phyloP scores from a whole-genome alignment of 208 protist genomes.

The Trypanosoma platydactyli region DNA sequence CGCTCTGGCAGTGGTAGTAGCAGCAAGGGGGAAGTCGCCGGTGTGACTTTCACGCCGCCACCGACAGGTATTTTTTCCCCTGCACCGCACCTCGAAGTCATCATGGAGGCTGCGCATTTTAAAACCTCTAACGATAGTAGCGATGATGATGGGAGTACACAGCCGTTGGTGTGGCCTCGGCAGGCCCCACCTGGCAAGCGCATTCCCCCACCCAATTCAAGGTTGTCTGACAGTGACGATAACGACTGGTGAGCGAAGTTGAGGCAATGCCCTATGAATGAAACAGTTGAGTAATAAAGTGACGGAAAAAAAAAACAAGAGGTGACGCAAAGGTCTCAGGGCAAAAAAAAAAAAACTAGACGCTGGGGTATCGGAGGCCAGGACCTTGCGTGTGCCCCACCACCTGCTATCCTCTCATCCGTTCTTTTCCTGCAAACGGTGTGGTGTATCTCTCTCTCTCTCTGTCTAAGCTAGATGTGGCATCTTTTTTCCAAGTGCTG shows the following conservation, averaged over 20 bases:
- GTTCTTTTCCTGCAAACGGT: too few species aligned
- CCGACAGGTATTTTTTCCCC: neutral
- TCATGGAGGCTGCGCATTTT: constrained; percentile 8
- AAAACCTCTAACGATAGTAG: constrained; percentile 13
- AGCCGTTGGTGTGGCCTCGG: neutral
- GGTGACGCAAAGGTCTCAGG: too few species aligned
- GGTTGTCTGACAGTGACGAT: constrained; percentile 38
- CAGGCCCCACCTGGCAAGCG: neutral
- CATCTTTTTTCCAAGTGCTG: too few species aligned
- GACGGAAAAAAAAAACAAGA: neutral
- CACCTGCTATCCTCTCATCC: too few species aligned
- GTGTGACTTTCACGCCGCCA: neutral
- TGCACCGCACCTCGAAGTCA: neutral
- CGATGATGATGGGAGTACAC: neutral
- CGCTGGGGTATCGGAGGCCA: too few species aligned
- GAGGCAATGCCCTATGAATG: neutral
- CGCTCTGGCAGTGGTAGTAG: too few species aligned
- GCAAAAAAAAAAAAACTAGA: too few species aligned
- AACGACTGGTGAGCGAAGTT: constrained; percentile 27
- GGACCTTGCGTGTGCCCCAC: too few species aligned
- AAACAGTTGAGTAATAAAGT: neutral
- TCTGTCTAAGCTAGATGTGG: too few species aligned
- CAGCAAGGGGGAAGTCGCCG: too few species aligned
- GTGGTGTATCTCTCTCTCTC: too few species aligned
- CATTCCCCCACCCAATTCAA: constrained; percentile 25